Evolutionary conservation across 768 basidiomycete species (phyloP), one percentile per base, ranked within the genome.

Genomic region (Mycena galopus): DNA sequence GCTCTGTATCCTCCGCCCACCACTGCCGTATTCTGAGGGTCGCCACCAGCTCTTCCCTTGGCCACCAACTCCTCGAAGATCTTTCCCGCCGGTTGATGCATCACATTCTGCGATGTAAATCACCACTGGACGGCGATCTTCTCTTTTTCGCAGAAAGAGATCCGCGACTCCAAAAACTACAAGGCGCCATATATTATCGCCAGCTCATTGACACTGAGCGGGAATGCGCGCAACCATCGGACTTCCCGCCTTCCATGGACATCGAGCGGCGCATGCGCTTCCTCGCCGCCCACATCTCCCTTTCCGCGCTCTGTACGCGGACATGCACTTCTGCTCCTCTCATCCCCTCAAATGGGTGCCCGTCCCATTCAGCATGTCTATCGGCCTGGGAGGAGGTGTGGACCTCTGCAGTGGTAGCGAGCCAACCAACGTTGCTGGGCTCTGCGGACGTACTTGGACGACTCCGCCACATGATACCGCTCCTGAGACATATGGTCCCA

Each of bases 381-480:
- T 74, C 84, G 77, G 77, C 86, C 76, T 84, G 88, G 90, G 71
- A 86, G 82, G 76, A 84, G 73, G 75, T 90, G 82, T 86, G 91
- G 91, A 71, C 85, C 75, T 84, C 80, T 76, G 81, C 89, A 79
- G 74, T 87, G 85, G 80, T 50, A 11, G 19, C 37, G 12, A 58
- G 30, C 23, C 4, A 63, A 21, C 19, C 62, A 5, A 19, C 42
- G 10, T 23, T 23, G 68, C 50, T 84, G 82, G 78, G 82, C 16
- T 79, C 82, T 23, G 89, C 90, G 57, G 91, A 93, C 74, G 88
- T 94, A 23, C 83, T 92, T 11, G 91, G 90, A 12, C 83, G 88
- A 70, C 81, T 94, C 69, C 87, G 84, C 71, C 72, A 76, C 17
- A 82, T 85, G 78, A 85, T 85, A 84, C 77, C 84, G 25, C 69